Conservation (phyloP, 169 alveolate genomes). For the Plasmodium inui region DNA sequence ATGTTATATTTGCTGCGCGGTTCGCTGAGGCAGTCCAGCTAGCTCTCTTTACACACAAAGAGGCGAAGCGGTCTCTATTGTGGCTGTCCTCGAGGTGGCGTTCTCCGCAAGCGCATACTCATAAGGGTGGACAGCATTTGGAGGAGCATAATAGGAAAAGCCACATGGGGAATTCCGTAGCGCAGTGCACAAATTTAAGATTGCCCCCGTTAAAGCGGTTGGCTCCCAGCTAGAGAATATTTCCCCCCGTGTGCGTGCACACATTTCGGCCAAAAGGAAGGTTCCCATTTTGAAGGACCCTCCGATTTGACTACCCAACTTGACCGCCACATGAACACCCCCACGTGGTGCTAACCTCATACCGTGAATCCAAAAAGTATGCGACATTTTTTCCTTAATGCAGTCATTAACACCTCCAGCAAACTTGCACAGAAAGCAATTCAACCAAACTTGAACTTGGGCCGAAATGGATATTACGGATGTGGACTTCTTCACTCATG, state of each 20-base stretch:
- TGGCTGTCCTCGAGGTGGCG: background rate
- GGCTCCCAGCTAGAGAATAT: background rate
- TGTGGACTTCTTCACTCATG: conserved; percentile 37
- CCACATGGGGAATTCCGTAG: background rate
- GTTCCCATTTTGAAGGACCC: background rate
- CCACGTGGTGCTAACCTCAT: background rate
- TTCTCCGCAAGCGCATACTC: background rate
- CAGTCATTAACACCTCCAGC: background rate
- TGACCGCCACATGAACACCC: background rate
- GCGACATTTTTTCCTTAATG: background rate
- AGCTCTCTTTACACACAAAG: background rate
- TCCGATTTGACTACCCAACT: background rate
- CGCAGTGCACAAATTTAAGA: background rate
- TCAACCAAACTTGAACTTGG: background rate
- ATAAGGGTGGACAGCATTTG: background rate
- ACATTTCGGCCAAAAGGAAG: background rate
- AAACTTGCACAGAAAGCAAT: background rate
- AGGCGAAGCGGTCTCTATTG: background rate
- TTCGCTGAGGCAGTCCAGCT: background rate
- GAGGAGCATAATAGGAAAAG: background rate
- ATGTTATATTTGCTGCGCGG: background rate
- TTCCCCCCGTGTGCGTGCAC: background rate
- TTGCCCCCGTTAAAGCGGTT: background rate
- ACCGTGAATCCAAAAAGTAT: background rate
- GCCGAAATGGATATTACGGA: conserved; percentile 53